phyloP scores from a whole-genome alignment of 805 yeast species.

The Lipomyces sp. region DNA sequence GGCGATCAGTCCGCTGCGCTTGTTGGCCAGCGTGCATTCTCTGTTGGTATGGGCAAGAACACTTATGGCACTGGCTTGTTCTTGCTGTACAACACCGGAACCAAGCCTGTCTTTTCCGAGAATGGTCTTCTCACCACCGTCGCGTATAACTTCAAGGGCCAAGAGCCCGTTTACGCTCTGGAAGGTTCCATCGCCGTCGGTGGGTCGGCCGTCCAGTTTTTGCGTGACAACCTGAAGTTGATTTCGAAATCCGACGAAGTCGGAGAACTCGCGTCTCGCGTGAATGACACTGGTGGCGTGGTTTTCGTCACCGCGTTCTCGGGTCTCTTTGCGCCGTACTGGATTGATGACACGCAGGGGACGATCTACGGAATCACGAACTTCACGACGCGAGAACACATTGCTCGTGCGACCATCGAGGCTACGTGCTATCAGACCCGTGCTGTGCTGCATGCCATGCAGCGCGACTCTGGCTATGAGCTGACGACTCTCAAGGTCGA shows the following conservation, averaged over 20 bases:
- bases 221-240: slow-evolving; percentile 82
- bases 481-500: slow-evolving; percentile 62
- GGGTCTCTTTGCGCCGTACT: slow-evolving; percentile 92
- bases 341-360: slow-evolving; percentile 92
- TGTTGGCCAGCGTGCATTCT: slow-evolving; percentile 86
- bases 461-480: slow-evolving; percentile 67
- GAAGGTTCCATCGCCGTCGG: slow-evolving; percentile 98
- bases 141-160: slow-evolving; percentile 81
- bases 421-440: slow-evolving; percentile 93
- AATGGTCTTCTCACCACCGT: slow-evolving; percentile 87
- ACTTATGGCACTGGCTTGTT: slow-evolving; percentile 97
- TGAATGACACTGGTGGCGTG: slow-evolving; percentile 80
- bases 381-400: slow-evolving; percentile 85
- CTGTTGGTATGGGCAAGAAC: slow-evolving; percentile 84
- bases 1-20: slow-evolving; percentile 94
- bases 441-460: slow-evolving; percentile 88
- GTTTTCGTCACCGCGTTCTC: slow-evolving; percentile 93
- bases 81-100: slow-evolving; percentile 82
- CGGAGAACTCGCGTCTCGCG: slow-evolving; percentile 85
- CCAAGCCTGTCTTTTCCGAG: slow-evolving; percentile 60
- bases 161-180: slow-evolving; percentile 76
- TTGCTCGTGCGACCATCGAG: slow-evolving; percentile 91
- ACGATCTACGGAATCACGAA: slow-evolving; percentile 91
- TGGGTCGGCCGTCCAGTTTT: slow-evolving; percentile 91
- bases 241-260: slow-evolving; percentile 80